Base-by-base conservation (phyloP, 2,329 filamentous ascomycete genomes). In the Cephalotrichum gorgonifer region DNA sequence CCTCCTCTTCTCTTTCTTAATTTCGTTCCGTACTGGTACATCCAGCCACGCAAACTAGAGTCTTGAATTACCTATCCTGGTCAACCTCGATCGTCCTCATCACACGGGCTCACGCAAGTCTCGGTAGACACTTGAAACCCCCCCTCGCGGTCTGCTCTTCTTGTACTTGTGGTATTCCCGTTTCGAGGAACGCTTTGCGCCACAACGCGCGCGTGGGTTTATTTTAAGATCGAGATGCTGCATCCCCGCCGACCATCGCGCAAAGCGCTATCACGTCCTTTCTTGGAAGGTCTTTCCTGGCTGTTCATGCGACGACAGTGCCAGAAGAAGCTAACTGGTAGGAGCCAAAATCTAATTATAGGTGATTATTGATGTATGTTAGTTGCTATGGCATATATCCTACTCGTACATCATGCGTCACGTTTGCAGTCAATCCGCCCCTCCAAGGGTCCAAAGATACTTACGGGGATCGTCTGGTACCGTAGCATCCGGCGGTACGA, bases 311-410 rank as follows among this genome's bases (percentile, higher is more conserved):
- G 14, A 38, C 43, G 46, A 26, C n/a, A n/a, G 44, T 28, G 38
- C 26, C 7, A n/a, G 39, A n/a, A n/a, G 20, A 6, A 25, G 35
- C 15, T 23, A 33, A 23, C 45, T 27, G 23, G 45, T 25, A 39
- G 45, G 27, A 47, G 45, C 30, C 33, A 41, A 41, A 47, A 48
- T 48, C 46, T 48, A 48, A 48, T 43, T 42, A 43, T 48, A 48
- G 46, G 38, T 17, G 12, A 47, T 20, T 48, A 48, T 48, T 48
- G 46, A 48, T 33, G 46, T 43, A 11, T 8, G n/a, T 39, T n/a
- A n/a, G n/a, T n/a, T n/a, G n/a, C n/a, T n/a, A n/a, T n/a, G n/a
- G n/a, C n/a, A n/a, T n/a, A n/a, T n/a, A n/a, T n/a, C n/a, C n/a
- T n/a, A n/a, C n/a, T n/a, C n/a, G 30, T 33, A 4, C 12, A 11